Evolutionary conservation across 495 filamentous ascomycete genomes (phyloP).

Genomic region (Hyphodiscus hymeniophilus): DNA sequence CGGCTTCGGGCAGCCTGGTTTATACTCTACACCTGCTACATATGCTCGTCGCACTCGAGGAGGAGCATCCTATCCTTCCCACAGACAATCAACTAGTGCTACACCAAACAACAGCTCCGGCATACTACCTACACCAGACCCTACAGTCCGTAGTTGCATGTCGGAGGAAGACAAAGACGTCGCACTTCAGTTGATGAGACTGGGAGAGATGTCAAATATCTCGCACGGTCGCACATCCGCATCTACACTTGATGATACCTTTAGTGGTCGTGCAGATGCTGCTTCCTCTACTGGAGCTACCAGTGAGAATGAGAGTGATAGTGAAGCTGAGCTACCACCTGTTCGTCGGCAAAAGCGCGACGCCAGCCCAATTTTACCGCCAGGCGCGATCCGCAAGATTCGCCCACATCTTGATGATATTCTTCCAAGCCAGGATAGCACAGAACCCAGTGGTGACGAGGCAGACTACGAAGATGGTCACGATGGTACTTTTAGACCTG

Average conservation of each 20-base stretch:
- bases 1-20: slow-evolving; percentile 33
- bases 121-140: slow-evolving; percentile 86
- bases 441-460: slow-evolving; percentile 64
- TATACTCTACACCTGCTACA: slow-evolving; percentile 48
- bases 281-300: slow-evolving; percentile 79
- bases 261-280: slow-evolving; percentile 78
- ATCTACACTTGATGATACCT: slow-evolving; percentile 87
- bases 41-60: slow-evolving; percentile 61
- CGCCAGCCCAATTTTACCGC: slow-evolving; percentile 42
- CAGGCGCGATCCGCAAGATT: slow-evolving; percentile 38
- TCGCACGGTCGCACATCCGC: slow-evolving; percentile 84
- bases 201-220: slow-evolving; percentile 86
- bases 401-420: slow-evolving; percentile 53
- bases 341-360: slow-evolving; percentile 55
- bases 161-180: slow-evolving; percentile 99
- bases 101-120: slow-evolving; percentile 37
- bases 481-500: slow-evolving; percentile 20
- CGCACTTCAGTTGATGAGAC: slow-evolving; percentile 87
- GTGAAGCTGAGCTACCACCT: slow-evolving; percentile 60
- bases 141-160: slow-evolving; percentile 87
- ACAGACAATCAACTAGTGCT: slow-evolving; percentile 28
- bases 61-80: slow-evolving; percentile 42
- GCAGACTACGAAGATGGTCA: slow-evolving; percentile 50
- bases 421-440: slow-evolving; percentile 59
- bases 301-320: slow-evolving; percentile 69